Base-by-base conservation (phyloP, 352 stramenopile genomes). In the Paralagenidium karlingii region DNA sequence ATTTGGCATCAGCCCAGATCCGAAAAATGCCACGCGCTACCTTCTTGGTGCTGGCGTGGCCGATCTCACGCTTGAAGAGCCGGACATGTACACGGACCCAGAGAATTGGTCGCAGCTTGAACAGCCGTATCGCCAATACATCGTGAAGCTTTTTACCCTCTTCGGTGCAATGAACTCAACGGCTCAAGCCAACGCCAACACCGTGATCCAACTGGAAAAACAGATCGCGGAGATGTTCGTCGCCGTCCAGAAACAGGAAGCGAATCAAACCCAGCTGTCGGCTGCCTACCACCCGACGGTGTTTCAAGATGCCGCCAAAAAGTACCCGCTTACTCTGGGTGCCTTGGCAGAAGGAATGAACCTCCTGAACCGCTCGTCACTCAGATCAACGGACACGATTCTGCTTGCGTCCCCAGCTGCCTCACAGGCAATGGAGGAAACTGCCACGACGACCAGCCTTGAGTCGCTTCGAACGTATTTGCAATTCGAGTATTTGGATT, bases 81-180 rank as follows among this genome's bases (percentile, higher is more conserved):
- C 63, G 3, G 58, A 94, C 51, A 97, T 97, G 45, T 97, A 97
- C 52, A 66, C 96, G 34, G 81, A 97, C 46, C 49, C 68, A 2
- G 63, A 58, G 15, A 65, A 93, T 36, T 95, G 94, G 44, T 49
- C 76, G 21, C 58, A 76, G 8, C 55, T 95, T 16, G 61, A 64
- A 8, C 51, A 57, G 13, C 61, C 63, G 9, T 96, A 94, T 31
- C 63, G 77, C 33, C 63, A 65, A 24, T 86, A 84, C 41, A 56
- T 97, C 22, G 53, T 68, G 11, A 49, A 67, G 15, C 49, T 97
- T 39, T 75, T 96, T 18, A 56, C 55, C 9, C 49, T 97, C 3
- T 48, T 47, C 13, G 82, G 45, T 22, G 79, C 51, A 32, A 62
- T 47, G 9, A 53, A 47, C 0, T 30, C 33, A 2, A 41, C 59